Percentiles rank a stretch among this genome's conserved stretches.
phyloP scores from a whole-genome alignment of 2,329 filamentous ascomycete species.

The Endocalyx cinctus region DNA sequence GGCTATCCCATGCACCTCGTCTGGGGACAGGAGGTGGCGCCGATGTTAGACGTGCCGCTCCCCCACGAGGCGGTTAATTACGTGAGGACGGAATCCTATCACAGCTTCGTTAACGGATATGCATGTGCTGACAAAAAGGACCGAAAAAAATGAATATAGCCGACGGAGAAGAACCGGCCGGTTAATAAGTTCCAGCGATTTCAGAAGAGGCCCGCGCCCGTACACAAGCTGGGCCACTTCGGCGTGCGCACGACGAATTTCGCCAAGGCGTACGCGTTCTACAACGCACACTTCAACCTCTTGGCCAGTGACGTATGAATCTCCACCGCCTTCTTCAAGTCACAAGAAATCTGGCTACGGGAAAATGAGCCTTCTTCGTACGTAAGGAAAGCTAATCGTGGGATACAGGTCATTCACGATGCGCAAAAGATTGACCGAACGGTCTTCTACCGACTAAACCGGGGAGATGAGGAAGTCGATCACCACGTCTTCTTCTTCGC shows the following conservation, averaged over 20 bases:
- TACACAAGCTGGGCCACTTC: slow-evolving; percentile 53
- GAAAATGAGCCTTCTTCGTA: no score
- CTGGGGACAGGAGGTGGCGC: slow-evolving; percentile 42
- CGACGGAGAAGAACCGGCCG: slow-evolving; percentile 43
- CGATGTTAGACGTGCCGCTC: slow-evolving; percentile 32
- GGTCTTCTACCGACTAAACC: slow-evolving; percentile 41
- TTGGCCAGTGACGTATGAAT: slow-evolving; percentile 41
- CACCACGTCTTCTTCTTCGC: slow-evolving; percentile 50
- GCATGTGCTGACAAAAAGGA: slow-evolving; percentile 2
- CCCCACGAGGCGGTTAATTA: slow-evolving; percentile 42
- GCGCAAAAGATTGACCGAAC: slow-evolving; percentile 33
- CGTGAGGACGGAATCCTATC: slow-evolving; percentile 17
- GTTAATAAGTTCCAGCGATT: slow-evolving; percentile 49
- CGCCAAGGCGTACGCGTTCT: slow-evolving; percentile 45
- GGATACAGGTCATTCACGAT: slow-evolving; percentile 30
- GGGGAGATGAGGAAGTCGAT: slow-evolving; percentile 41
- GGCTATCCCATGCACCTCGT: slow-evolving; percentile 55
- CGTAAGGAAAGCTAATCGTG: background rate
- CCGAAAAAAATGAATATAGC: no score
- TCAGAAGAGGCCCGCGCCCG: slow-evolving; percentile 39
- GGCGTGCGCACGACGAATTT: slow-evolving; percentile 50
- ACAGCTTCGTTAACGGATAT: background rate
- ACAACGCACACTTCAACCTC: slow-evolving; percentile 46
- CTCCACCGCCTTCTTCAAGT: background rate
- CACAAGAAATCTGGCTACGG: no score